Conservation (phyloP, 495 filamentous ascomycete genomes). For the Neurospora sp. region DNA sequence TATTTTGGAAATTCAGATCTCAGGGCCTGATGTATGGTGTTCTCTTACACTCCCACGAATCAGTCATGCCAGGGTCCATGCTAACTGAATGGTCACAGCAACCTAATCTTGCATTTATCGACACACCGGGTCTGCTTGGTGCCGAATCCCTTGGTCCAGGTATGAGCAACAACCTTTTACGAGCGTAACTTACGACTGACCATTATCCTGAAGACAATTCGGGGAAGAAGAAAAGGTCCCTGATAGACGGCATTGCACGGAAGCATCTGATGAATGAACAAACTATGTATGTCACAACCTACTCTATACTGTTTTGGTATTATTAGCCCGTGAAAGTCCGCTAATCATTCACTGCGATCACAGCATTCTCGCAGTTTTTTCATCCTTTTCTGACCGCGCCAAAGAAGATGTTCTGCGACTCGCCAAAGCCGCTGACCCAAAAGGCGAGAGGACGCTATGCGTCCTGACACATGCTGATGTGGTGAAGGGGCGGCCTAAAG, state of each 20-base stretch:
- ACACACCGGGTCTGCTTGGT: neutral
- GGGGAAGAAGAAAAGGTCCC: slow-evolving; percentile 3
- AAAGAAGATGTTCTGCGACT: slow-evolving; percentile 49
- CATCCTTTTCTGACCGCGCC: slow-evolving; percentile 48
- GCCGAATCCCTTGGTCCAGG: neutral
- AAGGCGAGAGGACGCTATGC: slow-evolving; percentile 42
- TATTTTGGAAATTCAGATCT: slow-evolving; percentile 46
- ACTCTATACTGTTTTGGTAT: neutral
- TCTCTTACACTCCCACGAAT: neutral
- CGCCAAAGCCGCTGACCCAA: slow-evolving; percentile 36
- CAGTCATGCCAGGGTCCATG: neutral
- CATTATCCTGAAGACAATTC: neutral
- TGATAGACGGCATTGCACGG: slow-evolving; percentile 9
- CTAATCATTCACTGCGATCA: neutral
- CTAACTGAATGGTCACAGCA: neutral
- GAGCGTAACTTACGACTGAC: neutral
- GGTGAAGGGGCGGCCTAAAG: slow-evolving; percentile 27
- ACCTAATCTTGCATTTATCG: neutral
- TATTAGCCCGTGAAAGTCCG: neutral
- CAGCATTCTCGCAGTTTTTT: slow-evolving; percentile 44
- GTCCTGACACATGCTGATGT: slow-evolving; percentile 55
- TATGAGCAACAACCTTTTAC: neutral
- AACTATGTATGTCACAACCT: slow-evolving; percentile 9
- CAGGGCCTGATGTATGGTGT: slow-evolving; percentile 32
- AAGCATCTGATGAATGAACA: slow-evolving; percentile 11